Base-by-base conservation (phyloP, 1,284 basidiomycete genomes). In the Athelia psychrophila region DNA sequence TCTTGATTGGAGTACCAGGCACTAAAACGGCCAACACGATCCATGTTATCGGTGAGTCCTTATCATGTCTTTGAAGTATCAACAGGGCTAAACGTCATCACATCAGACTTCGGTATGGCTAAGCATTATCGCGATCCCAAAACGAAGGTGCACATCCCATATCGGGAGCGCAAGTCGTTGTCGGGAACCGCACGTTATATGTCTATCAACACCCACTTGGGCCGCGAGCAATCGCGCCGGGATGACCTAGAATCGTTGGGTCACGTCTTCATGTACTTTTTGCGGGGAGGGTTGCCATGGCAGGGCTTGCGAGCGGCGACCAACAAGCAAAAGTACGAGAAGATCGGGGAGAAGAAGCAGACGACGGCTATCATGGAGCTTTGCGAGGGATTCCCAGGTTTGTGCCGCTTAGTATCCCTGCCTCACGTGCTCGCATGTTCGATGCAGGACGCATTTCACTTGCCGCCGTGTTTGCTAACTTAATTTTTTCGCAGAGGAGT, bases 101-200 rank as follows among this genome's bases (percentile, higher is more conserved):
- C 38, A 6, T 42, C 52, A 86, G 96, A 99, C 72, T 99, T 99
- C 66, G 96, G 96, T 61, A 92, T 99, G 80, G 95, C 96, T 49
- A 99, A 98, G 73, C 95, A 98, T 73, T 98, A 98, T 75, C 89
- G 96, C 51, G 96, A 99, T 74, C 95, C 96, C 18, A 97, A 96
- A 78, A 96, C 94, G 3, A 95, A 96, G 71, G 81, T 93, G 48
- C 96, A 99, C 73, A 98, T 98, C 57, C 96, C 96, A 24, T 99
- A 99, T 77, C 85, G 96, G 60, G 96, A 99, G 75, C 94, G 96
- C 74, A 98, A 98, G 81, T 97, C 94, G 59, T 75, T 98, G 51
- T 97, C 94, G 16, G 97, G 96, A 47, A 98, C 96, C 20, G 96
- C 96, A 47, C 91, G 96, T 51, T 99, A 98, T 78, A 98, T 97